Evolutionary conservation across 306 rosid species (phyloP), one percentile per base, ranked within the genome.

Genomic region (Alnus glutinosa): DNA sequence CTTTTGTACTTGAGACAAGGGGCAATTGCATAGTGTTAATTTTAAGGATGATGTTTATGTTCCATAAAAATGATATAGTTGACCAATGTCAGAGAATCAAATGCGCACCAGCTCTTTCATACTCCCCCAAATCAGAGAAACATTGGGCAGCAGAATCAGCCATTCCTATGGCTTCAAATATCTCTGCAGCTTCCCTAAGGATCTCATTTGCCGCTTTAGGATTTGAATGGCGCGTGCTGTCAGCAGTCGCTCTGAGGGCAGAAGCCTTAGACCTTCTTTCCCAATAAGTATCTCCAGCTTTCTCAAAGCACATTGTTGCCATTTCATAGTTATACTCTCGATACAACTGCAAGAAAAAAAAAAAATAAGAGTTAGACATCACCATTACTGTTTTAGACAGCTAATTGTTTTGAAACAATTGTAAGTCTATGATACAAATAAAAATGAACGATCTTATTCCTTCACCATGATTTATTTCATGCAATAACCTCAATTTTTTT

Each of bases 301-400:
- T 89, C 81, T 89, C 91, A 85, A 93, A 93, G 73, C 97, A 93
- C 86, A 85, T 86, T 55, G 93, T 91, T 32, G 97, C 97, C 90
- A 83, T 88, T 86, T 85, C 90, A 44, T 71, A 93, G 71, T 93
- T 93, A 37, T 80, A 81, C 81, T 89, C 93, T 23, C 83, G 49
- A 77, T 81, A 91, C 4, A 93, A 80, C 98, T 89, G 88, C 80
- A 72, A 76, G 42, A 34, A 71, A 72, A 37, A 5, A 37, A 5
- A 61, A 13, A 42, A 42, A 70, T 18, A 4, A 4, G 18, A 49
- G 18, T 55, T 51, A 13, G 39, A 52, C 4, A 74, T 42, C 46
- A 42, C 46, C 46, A 42, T 5, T 5, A 42, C 18, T 42, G 18
- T 9, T 51, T 69, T 18, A 64, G 59, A 11, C 47, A 13, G 39